A percentile compares a stretch with the other conserved stretches of the same genome.
Conservation (phyloP, 2,329 filamentous ascomycete genomes). For the Ceratocystis harringtonii region DNA sequence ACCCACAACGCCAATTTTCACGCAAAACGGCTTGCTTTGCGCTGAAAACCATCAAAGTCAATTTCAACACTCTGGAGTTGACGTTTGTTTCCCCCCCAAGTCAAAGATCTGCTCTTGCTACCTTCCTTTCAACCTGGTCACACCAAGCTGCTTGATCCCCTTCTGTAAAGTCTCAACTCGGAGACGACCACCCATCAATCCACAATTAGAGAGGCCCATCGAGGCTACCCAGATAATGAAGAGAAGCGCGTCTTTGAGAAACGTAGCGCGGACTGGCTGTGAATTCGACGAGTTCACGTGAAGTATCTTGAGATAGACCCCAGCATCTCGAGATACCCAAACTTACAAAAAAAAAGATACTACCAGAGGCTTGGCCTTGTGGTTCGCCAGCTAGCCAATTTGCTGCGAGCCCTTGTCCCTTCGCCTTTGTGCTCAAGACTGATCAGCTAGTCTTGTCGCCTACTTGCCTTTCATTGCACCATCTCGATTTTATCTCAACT, state of each 20-base stretch:
- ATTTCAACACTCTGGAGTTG: not conserved
- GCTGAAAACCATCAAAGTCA: not conserved
- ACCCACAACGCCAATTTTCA: not conserved
- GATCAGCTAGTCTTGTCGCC: slow-evolving; percentile 1
- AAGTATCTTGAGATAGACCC: slow-evolving; percentile 5
- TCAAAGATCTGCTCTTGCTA: not conserved
- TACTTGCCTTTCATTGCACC: not conserved
- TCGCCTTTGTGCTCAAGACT: not conserved
- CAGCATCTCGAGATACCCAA: slow-evolving; percentile 5
- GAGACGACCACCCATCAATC: slow-evolving; percentile 1
- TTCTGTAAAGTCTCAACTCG: not conserved
- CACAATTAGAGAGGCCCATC: slow-evolving; percentile 2
- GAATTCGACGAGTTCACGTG: slow-evolving; percentile 18
- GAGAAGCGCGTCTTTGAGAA: slow-evolving; percentile 18
- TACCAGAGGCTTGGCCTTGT: not conserved
- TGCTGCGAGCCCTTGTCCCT: not conserved
- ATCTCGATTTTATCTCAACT: not conserved
- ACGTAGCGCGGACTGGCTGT: slow-evolving; percentile 18
- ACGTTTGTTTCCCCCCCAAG: not conserved
- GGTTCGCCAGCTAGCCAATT: not conserved
- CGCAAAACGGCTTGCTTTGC: slow-evolving; percentile 3
- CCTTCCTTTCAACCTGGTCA: not conserved
- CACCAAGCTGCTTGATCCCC: not conserved
- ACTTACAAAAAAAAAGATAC: not conserved
- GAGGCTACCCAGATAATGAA: slow-evolving; percentile 17